Conservation (phyloP, 192 early-diverging fungal genomes). For the Powellomyces hirtus region DNA sequence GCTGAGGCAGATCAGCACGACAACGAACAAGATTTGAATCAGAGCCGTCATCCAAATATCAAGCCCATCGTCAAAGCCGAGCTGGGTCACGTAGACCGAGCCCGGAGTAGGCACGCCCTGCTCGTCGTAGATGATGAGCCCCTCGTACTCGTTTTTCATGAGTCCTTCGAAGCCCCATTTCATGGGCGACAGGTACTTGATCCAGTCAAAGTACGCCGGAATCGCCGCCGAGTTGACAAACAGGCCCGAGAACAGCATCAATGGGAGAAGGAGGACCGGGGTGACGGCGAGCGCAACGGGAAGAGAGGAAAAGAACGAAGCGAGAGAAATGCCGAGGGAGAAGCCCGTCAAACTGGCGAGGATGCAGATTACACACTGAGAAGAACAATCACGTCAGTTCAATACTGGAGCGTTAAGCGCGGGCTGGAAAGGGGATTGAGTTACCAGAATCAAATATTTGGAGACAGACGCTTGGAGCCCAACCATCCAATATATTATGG, state of each 20-base stretch:
- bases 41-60: not conserved
- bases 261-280: constrained; percentile 52
- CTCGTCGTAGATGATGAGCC: not conserved
- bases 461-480: constrained; percentile 42
- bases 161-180: constrained; percentile 47
- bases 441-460: constrained; percentile 48
- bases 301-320: constrained; percentile 45
- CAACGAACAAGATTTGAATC: not conserved
- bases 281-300: constrained; percentile 42
- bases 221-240: constrained; percentile 60
- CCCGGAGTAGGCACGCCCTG: not conserved
- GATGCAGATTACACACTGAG: constrained; percentile 31
- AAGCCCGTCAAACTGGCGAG: constrained; percentile 44
- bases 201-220: constrained; percentile 51
- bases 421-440: too few relatives aligned
- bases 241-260: constrained; percentile 57
- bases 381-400: too few relatives aligned
- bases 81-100: not conserved
- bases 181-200: constrained; percentile 37
- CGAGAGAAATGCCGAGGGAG: constrained; percentile 51
- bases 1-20: not conserved
- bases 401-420: too few relatives aligned
- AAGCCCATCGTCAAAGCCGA: constrained; percentile 3
- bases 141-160: constrained; percentile 11
- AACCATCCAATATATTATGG: constrained; percentile 55